Conservation (phyloP, 2,329 filamentous ascomycete genomes). For the Cytospora piceicola region DNA sequence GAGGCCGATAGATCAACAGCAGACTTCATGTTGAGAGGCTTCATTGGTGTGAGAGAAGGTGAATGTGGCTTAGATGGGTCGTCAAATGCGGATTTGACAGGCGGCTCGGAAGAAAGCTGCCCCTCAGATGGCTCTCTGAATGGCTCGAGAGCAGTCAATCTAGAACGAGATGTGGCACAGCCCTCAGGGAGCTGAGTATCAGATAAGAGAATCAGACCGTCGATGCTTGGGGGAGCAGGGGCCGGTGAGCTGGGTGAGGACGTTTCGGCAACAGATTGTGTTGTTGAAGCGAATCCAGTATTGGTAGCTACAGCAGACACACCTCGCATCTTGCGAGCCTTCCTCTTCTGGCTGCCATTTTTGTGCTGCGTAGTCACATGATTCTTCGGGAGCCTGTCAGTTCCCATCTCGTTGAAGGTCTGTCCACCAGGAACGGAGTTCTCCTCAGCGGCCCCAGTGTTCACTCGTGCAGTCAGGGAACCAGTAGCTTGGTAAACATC, state of each 20-base stretch:
- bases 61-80: neutral
- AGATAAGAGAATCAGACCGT: neutral
- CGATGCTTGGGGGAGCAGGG: neutral
- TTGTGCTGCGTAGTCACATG: neutral
- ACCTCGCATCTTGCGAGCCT: constrained; percentile 17
- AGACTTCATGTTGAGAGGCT: neutral
- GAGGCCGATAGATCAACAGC: neutral
- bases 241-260: neutral
- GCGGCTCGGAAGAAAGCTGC: neutral
- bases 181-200: neutral
- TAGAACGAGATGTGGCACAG: too few species aligned
- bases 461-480: constrained; percentile 11
- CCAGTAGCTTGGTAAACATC: constrained; percentile 3
- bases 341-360: constrained; percentile 28
- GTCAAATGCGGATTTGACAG: neutral
- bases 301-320: neutral
- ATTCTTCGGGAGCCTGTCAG: neutral
- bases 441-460: neutral
- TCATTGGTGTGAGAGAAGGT: neutral
- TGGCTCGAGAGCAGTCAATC: neutral
- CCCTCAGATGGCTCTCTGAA: neutral
- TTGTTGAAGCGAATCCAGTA: constrained; percentile 11
- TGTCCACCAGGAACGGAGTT: neutral
- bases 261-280: constrained; percentile 6
- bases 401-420: neutral